Evolutionary conservation across 2,329 filamentous ascomycete genomes (phyloP).

Genomic region (Myrmaecium sp.): DNA sequence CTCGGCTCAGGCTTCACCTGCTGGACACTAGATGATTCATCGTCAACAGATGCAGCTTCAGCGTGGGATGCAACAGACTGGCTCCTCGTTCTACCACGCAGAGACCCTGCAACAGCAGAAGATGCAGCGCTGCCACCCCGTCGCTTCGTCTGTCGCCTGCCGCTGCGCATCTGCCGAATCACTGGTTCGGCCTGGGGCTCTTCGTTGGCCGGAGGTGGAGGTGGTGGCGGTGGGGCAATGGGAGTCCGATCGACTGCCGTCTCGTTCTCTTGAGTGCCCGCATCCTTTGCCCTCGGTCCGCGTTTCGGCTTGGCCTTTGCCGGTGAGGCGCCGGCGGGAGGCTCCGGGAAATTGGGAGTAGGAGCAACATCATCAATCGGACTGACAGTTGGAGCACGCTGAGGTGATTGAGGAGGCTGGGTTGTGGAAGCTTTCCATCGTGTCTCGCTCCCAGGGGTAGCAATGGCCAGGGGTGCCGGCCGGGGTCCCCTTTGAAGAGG

Average conservation of each 20-base stretch:
- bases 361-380: conserved; percentile 14
- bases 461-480: conserved; percentile 1
- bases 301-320: conserved; percentile 11
- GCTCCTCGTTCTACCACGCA: conserved; percentile 28
- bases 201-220: no score
- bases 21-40: conserved; percentile 20
- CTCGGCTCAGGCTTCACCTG: conserved; percentile 31
- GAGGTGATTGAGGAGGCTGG: conserved; percentile 7
- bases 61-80: conserved; percentile 30
- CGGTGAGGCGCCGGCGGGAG: no score
- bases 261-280: no score
- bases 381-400: conserved; percentile 11
- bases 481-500: not conserved
- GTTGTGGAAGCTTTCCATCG: conserved; percentile 12
- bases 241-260: no score
- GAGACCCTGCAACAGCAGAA: conserved; percentile 27
- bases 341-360: conserved; percentile 4
- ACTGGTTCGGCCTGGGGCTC: conserved; percentile 11
- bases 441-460: conserved; percentile 12
- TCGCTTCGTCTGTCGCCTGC: conserved; percentile 14
- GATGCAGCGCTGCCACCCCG: conserved; percentile 27
- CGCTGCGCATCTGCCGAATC: conserved; percentile 14
- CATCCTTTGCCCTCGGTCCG: no score
- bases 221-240: no score
- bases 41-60: conserved; percentile 23